Evolutionary conservation across 352 stramenopile species (phyloP), one percentile per base, ranked within the genome.

Genomic region (Blastocystis sp.): DNA sequence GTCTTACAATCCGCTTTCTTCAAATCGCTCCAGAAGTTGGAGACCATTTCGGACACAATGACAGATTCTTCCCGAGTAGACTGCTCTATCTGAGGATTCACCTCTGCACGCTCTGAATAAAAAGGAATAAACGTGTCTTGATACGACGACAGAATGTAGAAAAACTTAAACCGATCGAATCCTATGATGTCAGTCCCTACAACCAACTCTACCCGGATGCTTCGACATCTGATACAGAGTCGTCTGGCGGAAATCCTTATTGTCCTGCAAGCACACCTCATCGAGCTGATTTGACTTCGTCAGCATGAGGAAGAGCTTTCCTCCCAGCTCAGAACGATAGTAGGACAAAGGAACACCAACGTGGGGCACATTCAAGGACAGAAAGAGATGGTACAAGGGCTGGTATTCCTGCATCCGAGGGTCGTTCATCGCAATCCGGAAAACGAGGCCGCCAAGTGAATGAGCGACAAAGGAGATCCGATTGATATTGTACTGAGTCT

Each of bases 81-180:
- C 8, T 23, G 43, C 50, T 84, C 53, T n/a, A 84, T 66, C 50
- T 63, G 47, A 4, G 47, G 73, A 15, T 9, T 69, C 11, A 84
- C 29, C 56, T 84, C 73, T 2, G 55, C 73, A 3, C 73, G 73
- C 23, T 84, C 73, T 4, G 73, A 84, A 43, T 84, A 84, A 55
- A 84, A 84, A 26, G 73, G 73, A 43, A 84, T 84, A 41, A 66
- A 84, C 8, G 73, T 84, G 50, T 84, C 73, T 45, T 84, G 73
- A n/a, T 84, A 84, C 9, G 73, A 84, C 15, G 73, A 84, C 13
- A 84, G 26, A 3, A 84, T 39, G 39, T 84, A 84, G 11, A 68
- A 20, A 37, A 69, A 84, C 41, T 69, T 66, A 43, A 84, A 84
- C 53, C 13, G 2, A 23, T 64, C 20, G 1, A 84, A 26, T 0